phyloP scores from a whole-genome alignment of 176 grass and related monocot genomes.

The Echinochloa phyllopogon region DNA sequence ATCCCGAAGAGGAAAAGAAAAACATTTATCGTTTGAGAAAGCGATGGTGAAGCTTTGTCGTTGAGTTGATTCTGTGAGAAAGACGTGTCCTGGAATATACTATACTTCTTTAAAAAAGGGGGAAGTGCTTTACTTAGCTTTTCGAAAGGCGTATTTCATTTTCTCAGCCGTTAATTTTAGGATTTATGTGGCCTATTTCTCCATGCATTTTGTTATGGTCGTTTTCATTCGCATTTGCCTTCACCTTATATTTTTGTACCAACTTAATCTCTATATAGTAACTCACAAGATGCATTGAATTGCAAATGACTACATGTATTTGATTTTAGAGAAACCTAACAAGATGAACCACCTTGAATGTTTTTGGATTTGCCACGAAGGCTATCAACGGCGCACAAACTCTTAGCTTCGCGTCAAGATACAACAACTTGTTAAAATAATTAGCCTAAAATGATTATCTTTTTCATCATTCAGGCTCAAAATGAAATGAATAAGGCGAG shows the following conservation, averaged over 20 bases:
- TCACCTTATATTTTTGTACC: neutral
- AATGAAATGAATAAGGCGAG: too few species aligned
- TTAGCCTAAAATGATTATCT: too few species aligned
- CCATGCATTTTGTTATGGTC: neutral
- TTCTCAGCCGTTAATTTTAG: too few species aligned
- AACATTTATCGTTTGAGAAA: neutral
- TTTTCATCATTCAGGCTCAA: too few species aligned
- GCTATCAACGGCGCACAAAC: too few species aligned
- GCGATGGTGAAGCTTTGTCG: neutral
- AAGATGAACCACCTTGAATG: neutral
- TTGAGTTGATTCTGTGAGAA: neutral
- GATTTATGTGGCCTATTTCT: neutral
- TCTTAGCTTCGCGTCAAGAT: too few species aligned
- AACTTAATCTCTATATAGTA: neutral
- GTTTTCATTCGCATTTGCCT: neutral
- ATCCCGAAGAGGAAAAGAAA: too few species aligned
- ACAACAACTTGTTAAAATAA: too few species aligned
- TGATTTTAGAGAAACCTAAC: neutral
- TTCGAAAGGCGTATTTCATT: too few species aligned
- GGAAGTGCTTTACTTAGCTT: too few species aligned
- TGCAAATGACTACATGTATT: neutral
- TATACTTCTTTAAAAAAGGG: too few species aligned
- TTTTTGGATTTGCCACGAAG: neutral
- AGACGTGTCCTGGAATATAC: neutral
- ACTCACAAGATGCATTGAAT: neutral